These are phyloP conservation scores for Boechera divaricarpa DNA, from an alignment of 345 rosid species.

Conservation along the genomic window DNA sequence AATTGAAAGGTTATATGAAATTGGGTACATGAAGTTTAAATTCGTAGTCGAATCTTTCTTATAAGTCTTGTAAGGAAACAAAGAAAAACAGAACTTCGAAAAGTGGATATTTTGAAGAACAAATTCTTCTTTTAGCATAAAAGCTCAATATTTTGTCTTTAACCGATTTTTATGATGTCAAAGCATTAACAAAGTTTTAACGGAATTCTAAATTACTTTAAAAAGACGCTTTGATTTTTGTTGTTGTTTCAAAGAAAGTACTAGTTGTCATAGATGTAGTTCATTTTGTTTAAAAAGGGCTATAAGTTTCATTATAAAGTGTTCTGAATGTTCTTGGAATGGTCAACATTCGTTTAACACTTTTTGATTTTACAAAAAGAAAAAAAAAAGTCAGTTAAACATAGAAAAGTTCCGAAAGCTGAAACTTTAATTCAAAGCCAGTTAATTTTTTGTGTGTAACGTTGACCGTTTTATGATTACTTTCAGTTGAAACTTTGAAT, in stretches of 20 bases:
- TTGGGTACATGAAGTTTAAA: not conserved
- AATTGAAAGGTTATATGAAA: constrained; percentile 20
- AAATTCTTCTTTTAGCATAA: constrained; percentile 1
- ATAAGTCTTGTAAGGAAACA: not conserved
- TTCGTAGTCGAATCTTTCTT: constrained; percentile 14
- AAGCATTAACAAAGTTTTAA: constrained; percentile 18
- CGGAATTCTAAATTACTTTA: constrained; percentile 17
- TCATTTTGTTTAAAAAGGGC: constrained; percentile 9
- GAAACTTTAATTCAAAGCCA: constrained; percentile 30
- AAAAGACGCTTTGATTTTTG: constrained; percentile 1
- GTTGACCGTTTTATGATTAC: constrained; percentile 39
- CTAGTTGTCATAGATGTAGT: constrained; percentile 17
- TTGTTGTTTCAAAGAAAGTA: constrained; percentile 1
- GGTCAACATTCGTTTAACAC: constrained; percentile 18
- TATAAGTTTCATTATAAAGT: constrained; percentile 12
- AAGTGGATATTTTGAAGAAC: constrained; percentile 17
- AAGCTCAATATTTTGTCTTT: constrained; percentile 26
- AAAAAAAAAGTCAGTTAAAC: constrained; percentile 21
- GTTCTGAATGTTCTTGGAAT: constrained; percentile 14
- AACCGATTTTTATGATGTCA: constrained; percentile 24
- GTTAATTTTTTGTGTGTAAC: not conserved
- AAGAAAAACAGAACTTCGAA: constrained; percentile 21
- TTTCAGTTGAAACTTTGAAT: constrained; percentile 14
- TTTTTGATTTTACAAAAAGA: not conserved
- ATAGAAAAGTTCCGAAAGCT: constrained; percentile 39